Evolutionary conservation across 177 flowering plant genomes (phyloP).

Genomic region (Telopea speciosissima): DNA sequence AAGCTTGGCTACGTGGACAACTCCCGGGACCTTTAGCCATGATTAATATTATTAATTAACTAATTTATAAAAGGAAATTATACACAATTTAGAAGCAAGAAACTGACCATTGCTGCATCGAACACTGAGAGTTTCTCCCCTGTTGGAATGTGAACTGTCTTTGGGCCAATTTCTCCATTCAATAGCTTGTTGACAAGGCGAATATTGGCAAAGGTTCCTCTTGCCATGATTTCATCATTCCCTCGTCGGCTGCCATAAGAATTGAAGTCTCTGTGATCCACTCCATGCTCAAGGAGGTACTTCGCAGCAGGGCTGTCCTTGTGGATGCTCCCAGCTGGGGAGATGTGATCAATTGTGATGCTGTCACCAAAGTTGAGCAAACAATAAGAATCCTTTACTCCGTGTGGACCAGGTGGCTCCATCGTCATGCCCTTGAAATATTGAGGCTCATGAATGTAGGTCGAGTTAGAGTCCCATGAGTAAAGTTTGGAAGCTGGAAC

Average conservation of each 20-base stretch:
- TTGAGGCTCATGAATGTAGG: conserved; percentile 91
- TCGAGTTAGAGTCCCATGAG: conserved; percentile 79
- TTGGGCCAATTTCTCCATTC: conserved; percentile 71
- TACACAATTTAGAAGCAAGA: background rate
- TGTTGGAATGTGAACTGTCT: conserved; percentile 61
- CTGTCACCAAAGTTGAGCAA: conserved; percentile 90
- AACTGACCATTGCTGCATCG: conserved; percentile 62
- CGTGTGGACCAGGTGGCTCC: conserved; percentile 84
- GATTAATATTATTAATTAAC: too few relatives aligned
- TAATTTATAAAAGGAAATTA: too few relatives aligned
- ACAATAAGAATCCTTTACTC: conserved; percentile 87
- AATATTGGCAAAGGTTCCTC: conserved; percentile 80
- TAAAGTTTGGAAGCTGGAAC: conserved; percentile 63
- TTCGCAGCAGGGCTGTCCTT: conserved; percentile 82
- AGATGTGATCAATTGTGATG: conserved; percentile 83
- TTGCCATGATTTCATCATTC: conserved; percentile 77
- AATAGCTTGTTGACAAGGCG: conserved; percentile 66
- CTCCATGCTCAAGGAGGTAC: conserved; percentile 56
- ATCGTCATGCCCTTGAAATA: conserved; percentile 78
- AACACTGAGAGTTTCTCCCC: conserved; percentile 64
- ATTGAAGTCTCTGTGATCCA: conserved; percentile 64
- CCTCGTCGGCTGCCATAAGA: conserved; percentile 83
- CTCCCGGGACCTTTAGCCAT: too few relatives aligned
- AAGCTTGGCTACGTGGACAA: too few relatives aligned
- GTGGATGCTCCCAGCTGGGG: conserved; percentile 78